Conservation (phyloP, 805 yeast genomes). For the Suhomyces pyralidae region DNA sequence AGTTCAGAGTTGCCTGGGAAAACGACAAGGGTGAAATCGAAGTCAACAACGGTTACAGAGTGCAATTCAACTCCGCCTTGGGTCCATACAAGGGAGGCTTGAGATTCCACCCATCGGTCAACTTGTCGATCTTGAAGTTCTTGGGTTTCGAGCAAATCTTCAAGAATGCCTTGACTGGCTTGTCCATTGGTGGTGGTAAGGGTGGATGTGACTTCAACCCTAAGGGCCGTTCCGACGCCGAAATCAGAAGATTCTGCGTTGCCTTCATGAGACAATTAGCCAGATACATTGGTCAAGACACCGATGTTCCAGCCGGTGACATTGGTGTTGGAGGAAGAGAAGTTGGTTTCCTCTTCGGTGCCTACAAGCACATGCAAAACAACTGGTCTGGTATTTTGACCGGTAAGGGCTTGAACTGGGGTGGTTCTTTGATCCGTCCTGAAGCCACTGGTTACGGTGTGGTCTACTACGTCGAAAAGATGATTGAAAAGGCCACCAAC, state of each 20-base stretch:
- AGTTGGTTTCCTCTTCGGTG: conserved; percentile 93
- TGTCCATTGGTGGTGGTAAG: conserved; percentile 98
- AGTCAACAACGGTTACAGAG: conserved; percentile 97
- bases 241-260: conserved; percentile 95
- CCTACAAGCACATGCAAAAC: conserved; percentile 88
- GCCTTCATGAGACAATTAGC: conserved; percentile 94
- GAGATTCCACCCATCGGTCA: conserved; percentile 96
- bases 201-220: conserved; percentile 99
- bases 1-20: conserved; percentile 98
- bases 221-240: conserved; percentile 87
- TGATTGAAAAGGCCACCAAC: conserved; percentile 88
- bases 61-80: conserved; percentile 95
- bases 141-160: conserved; percentile 98
- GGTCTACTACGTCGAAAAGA: conserved; percentile 94
- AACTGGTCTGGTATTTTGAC: conserved; percentile 96
- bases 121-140: conserved; percentile 90
- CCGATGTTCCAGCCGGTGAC: conserved; percentile 99
- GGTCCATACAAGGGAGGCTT: conserved; percentile 99
- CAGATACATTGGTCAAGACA: conserved; percentile 94
- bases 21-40: conserved; percentile 88
- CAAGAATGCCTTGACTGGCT: conserved; percentile 96
- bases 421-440: conserved; percentile 98
- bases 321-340: conserved; percentile 98
- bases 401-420: conserved; percentile 98
- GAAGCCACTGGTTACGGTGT: conserved; percentile 99